Conservation (phyloP, 2,329 filamentous ascomycete genomes). For the Aspergillus tamarii region DNA sequence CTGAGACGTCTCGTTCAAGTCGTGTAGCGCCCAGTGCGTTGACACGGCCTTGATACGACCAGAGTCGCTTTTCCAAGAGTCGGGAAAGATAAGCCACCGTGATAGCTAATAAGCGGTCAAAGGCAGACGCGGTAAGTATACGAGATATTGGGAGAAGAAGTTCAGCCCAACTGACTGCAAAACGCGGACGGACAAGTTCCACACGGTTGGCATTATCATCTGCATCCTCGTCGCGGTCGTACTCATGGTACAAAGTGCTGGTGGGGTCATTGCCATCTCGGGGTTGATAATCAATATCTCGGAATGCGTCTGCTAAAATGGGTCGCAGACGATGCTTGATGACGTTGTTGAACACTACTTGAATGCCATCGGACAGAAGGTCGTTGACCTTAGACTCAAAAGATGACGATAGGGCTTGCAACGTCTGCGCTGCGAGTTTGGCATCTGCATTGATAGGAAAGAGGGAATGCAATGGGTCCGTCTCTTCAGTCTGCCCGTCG, state of each 20-base stretch:
- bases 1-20: conserved; percentile 81
- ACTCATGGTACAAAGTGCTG: conserved; percentile 46
- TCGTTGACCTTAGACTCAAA: conserved; percentile 81
- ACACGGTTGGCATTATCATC: conserved; percentile 47
- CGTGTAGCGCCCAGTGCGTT: conserved; percentile 81
- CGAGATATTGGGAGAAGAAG: conserved; percentile 84
- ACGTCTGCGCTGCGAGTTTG: conserved; percentile 66
- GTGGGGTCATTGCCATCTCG: conserved; percentile 53
- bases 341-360: conserved; percentile 84
- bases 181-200: conserved; percentile 76
- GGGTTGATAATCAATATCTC: conserved; percentile 83
- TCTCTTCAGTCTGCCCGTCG: conserved; percentile 27
- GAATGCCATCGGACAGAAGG: conserved; percentile 79
- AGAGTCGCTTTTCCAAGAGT: conserved; percentile 84
- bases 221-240: conserved; percentile 45
- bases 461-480: conserved; percentile 57
- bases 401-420: conserved; percentile 69
- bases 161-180: conserved; percentile 82
- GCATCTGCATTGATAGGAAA: conserved; percentile 84
- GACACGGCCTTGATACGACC: conserved; percentile 75
- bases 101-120: conserved; percentile 72
- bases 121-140: conserved; percentile 77
- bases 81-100: conserved; percentile 75
- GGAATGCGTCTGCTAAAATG: conserved; percentile 84
- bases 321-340: conserved; percentile 83